phyloP scores from a whole-genome alignment of 2,329 filamentous ascomycete genomes.

The Trichoderma koningiopsis region DNA sequence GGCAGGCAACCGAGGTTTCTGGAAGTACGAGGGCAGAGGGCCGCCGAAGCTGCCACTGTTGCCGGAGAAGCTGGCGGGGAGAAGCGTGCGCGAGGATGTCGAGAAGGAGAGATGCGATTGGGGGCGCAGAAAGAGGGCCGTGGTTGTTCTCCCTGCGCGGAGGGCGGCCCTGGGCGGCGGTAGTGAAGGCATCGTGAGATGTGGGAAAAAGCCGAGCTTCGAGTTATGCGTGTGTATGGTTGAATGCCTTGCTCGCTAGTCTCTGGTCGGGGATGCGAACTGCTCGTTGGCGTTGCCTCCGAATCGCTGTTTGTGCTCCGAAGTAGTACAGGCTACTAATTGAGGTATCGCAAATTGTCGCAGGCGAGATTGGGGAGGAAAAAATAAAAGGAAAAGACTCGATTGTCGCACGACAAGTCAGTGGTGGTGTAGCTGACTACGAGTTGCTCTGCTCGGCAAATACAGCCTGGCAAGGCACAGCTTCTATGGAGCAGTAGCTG shows the following conservation, averaged over 20 bases:
- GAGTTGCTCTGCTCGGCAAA: constrained; percentile 1
- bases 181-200: constrained; percentile 34
- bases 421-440: neutral
- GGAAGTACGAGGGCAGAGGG: constrained; percentile 73
- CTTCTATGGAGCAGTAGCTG: constrained; percentile 2
- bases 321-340: neutral
- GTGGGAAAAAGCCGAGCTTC: neutral
- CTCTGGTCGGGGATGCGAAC: neutral
- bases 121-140: constrained; percentile 5
- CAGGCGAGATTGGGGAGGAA: neutral
- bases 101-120: constrained; percentile 35
- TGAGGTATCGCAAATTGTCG: neutral
- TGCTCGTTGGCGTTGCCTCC: neutral
- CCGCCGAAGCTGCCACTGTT: constrained; percentile 31
- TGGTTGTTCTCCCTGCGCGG: constrained; percentile 26
- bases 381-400: neutral
- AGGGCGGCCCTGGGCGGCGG: constrained; percentile 38
- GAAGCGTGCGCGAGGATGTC: constrained; percentile 38
- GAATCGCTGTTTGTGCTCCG: neutral
- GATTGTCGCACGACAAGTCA: constrained; percentile 1
- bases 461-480: neutral
- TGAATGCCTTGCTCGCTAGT: neutral
- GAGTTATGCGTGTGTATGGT: neutral
- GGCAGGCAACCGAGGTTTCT: constrained; percentile 72
- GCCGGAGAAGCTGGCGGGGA: constrained; percentile 38